phyloP scores from a whole-genome alignment of 2,329 filamentous ascomycete genomes.

The Anthostomella pinea region DNA sequence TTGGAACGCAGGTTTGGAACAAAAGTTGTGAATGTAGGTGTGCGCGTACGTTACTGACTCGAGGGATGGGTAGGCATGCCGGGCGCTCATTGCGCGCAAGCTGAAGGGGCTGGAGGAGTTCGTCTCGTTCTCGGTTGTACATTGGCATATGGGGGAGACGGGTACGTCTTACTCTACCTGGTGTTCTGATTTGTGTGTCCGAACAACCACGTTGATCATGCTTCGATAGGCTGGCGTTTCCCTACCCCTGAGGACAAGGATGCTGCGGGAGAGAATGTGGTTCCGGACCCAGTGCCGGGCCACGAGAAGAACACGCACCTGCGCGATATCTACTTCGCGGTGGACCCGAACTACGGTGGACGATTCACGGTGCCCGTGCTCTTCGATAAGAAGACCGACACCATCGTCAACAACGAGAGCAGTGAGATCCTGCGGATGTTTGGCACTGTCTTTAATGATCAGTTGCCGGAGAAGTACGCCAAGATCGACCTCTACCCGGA shows the following conservation, averaged over 20 bases:
- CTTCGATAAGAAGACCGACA: slow-evolving; percentile 72
- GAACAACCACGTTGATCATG: too few relatives aligned
- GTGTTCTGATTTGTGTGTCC: too few relatives aligned
- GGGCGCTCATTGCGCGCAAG: slow-evolving; percentile 81
- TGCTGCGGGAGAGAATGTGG: slow-evolving; percentile 58
- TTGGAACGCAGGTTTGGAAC: not conserved
- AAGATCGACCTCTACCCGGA: slow-evolving; percentile 66
- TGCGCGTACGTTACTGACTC: too few relatives aligned
- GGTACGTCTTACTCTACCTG: slow-evolving; percentile 33
- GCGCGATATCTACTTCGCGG: slow-evolving; percentile 75
- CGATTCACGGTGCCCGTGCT: slow-evolving; percentile 87
- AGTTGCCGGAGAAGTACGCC: slow-evolving; percentile 59
- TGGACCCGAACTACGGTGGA: slow-evolving; percentile 68
- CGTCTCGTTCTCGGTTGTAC: slow-evolving; percentile 76
- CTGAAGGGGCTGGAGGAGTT: slow-evolving; percentile 90
- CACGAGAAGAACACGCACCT: slow-evolving; percentile 69
- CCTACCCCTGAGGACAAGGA: slow-evolving; percentile 58
- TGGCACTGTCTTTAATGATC: slow-evolving; percentile 73
- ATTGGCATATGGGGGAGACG: slow-evolving; percentile 77
- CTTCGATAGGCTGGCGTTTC: slow-evolving; percentile 92
- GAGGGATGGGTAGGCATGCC: slow-evolving; percentile 74
- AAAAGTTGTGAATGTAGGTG: too few relatives aligned
- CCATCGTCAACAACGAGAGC: slow-evolving; percentile 89
- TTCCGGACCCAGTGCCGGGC: slow-evolving; percentile 66
- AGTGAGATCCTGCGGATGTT: slow-evolving; percentile 92